These are phyloP conservation scores for Phyllosticta citrichinensis DNA, from an alignment of 2,329 filamentous ascomycete species.

Conservation along the genomic window DNA sequence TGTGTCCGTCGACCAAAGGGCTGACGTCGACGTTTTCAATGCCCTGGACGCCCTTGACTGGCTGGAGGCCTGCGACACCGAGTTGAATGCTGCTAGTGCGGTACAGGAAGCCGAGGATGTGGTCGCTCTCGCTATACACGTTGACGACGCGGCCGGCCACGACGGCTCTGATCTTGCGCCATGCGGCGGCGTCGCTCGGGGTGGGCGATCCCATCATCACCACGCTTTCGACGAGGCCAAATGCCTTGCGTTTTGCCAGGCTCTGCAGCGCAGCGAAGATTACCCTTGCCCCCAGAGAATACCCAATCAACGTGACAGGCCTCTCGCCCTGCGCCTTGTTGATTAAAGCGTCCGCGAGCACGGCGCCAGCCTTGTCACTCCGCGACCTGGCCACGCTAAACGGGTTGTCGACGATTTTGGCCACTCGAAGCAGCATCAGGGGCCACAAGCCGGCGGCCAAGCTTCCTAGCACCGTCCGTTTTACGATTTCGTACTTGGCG, in stretches of 20 bases:
- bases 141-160: constrained; percentile 79
- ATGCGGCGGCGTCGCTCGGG: constrained; percentile 60
- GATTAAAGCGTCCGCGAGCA: constrained; percentile 73
- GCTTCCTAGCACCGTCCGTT: constrained; percentile 42
- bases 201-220: constrained; percentile 75
- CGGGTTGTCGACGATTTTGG: constrained; percentile 63
- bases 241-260: constrained; percentile 67
- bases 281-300: constrained; percentile 69
- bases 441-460: constrained; percentile 41
- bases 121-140: constrained; percentile 79
- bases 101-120: constrained; percentile 79
- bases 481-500: constrained; percentile 66
- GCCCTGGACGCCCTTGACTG: constrained; percentile 56
- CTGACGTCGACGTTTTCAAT: constrained; percentile 49
- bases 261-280: constrained; percentile 73
- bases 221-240: constrained; percentile 74
- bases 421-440: constrained; percentile 36
- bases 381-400: constrained; percentile 68
- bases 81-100: constrained; percentile 72
- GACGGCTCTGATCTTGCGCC: constrained; percentile 66
- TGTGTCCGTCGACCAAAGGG: constrained; percentile 41
- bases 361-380: constrained; percentile 68
- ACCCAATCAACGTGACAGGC: constrained; percentile 70
- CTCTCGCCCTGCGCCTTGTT: constrained; percentile 75
- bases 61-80: constrained; percentile 75